Percentiles rank a stretch among this genome's conserved stretches.
Evolutionary conservation across 2,329 filamentous ascomycete species (phyloP).

Genomic region (Clarireedia hainanense): DNA sequence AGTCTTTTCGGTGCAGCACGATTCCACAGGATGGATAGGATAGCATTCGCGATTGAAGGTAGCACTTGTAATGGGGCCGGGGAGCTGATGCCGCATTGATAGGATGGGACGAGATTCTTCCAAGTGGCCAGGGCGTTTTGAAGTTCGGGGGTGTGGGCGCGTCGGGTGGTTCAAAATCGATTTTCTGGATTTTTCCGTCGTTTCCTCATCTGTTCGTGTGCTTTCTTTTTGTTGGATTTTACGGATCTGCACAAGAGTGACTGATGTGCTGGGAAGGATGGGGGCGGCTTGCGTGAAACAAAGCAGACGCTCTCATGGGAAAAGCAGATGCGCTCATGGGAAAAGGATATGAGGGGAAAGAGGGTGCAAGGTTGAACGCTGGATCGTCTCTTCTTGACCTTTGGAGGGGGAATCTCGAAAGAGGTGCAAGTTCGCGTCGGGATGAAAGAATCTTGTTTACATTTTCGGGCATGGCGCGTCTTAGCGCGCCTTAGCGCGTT

Average conservation of each 20-base stretch:
- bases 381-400: background rate
- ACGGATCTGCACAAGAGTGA: background rate
- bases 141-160: slow-evolving; percentile 1
- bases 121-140: slow-evolving; percentile 3
- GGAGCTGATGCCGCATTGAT: background rate
- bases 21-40: background rate
- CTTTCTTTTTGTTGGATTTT: background rate
- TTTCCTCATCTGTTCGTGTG: background rate
- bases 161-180: background rate
- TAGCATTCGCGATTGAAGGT: background rate
- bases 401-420: background rate
- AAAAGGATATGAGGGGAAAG: background rate
- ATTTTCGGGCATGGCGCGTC: background rate
- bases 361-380: background rate
- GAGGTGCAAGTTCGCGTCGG: background rate
- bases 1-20: background rate
- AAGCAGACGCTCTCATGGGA: no score
- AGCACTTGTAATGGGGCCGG: background rate
- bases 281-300: no score
- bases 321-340: no score
- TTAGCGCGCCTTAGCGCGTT: slow-evolving; percentile 5
- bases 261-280: no score
- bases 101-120: background rate
- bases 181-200: background rate
- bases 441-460: slow-evolving; percentile 3